Conservation (phyloP, 2,329 filamentous ascomycete genomes). For the Furcasterigmium furcatum region DNA sequence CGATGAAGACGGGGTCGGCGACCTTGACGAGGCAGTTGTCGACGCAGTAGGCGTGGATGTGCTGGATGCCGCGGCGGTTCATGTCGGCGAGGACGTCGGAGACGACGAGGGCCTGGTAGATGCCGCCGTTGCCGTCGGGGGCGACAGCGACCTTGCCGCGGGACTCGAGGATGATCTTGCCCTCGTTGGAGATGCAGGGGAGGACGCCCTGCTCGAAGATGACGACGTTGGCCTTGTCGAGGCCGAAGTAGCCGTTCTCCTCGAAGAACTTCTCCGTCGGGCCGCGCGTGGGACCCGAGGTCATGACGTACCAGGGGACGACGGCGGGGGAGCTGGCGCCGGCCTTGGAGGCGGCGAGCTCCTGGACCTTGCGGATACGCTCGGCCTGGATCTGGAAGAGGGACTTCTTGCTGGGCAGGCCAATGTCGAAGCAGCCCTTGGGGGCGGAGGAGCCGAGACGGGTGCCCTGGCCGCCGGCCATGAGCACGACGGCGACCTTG, state of each 20-base stretch:
- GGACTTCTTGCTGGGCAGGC: slow-evolving; percentile 86
- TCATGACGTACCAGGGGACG: slow-evolving; percentile 99
- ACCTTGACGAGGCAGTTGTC: slow-evolving; percentile 99
- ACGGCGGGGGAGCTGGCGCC: slow-evolving; percentile 50
- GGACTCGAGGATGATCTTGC: slow-evolving; percentile 91
- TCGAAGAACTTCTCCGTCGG: slow-evolving; percentile 94
- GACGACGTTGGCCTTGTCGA: slow-evolving; percentile 78
- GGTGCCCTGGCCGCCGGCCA: slow-evolving; percentile 97
- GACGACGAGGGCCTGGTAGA: slow-evolving; percentile 86
- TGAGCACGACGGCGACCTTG: slow-evolving; percentile 82
- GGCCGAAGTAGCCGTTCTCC: slow-evolving; percentile 85
- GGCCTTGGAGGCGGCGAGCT: slow-evolving; percentile 70
- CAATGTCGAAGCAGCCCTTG: slow-evolving; percentile 97
- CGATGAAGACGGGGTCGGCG: slow-evolving; percentile 94
- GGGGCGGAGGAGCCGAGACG: slow-evolving; percentile 90
- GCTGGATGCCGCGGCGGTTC: slow-evolving; percentile 82
- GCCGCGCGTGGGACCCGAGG: slow-evolving; percentile 85
- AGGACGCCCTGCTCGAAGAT: slow-evolving; percentile 97
- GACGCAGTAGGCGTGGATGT: slow-evolving; percentile 97
- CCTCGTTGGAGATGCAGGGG: slow-evolving; percentile 95
- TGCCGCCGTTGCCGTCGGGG: slow-evolving; percentile 93
- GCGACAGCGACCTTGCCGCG: slow-evolving; percentile 92
- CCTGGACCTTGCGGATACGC: slow-evolving; percentile 82
- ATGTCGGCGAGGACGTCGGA: slow-evolving; percentile 84
- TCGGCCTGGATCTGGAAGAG: slow-evolving; percentile 98